Percentiles rank a stretch among this genome's conserved stretches.
Conservation (phyloP, 495 filamentous ascomycete species). For the Aspergillus incahuasiensis region DNA sequence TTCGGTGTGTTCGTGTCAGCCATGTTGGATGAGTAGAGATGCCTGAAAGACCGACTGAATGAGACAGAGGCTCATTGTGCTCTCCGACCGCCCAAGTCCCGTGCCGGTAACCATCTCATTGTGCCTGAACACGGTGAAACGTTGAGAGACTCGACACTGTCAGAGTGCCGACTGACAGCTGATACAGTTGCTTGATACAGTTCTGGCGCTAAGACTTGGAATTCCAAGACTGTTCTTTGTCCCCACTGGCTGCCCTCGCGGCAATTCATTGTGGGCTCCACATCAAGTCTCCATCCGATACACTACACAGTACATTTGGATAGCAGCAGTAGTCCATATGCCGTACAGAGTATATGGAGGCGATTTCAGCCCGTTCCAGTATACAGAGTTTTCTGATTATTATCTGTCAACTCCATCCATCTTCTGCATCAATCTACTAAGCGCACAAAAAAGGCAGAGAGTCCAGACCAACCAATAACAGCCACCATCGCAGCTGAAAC, state of each 20-base stretch:
- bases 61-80: neutral
- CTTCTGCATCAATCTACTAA: neutral
- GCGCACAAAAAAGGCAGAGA: neutral
- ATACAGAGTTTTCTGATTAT: too few species aligned
- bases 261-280: neutral
- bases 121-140: neutral
- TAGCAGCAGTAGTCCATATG: neutral
- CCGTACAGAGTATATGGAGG: too few species aligned
- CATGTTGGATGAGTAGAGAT: neutral
- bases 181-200: neutral
- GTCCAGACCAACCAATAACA: neutral
- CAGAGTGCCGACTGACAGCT: neutral
- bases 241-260: neutral
- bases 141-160: too few species aligned
- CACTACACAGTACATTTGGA: neutral
- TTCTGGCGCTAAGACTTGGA: neutral
- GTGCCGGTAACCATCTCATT: neutral
- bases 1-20: neutral
- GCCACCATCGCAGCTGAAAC: slow-evolving; percentile 2
- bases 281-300: neutral
- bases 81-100: neutral
- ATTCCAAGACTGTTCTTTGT: neutral
- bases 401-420: too few species aligned
- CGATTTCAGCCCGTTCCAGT: too few species aligned
- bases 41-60: too few species aligned